Conservation (phyloP, 345 rosid species). For the Trapa incisa region DNA sequence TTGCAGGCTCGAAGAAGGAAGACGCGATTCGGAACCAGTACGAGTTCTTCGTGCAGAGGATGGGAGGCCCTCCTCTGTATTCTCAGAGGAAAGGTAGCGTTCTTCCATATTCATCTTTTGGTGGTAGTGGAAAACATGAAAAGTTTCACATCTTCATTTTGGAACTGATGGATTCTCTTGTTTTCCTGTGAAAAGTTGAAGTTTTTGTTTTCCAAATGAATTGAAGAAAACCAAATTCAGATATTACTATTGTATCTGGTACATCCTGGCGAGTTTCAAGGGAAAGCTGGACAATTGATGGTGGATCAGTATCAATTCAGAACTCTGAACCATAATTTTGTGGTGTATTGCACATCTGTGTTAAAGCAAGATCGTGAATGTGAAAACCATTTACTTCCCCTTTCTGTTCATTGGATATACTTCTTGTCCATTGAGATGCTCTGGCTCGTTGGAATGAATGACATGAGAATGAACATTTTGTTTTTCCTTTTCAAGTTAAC, state of each 20-base stretch:
- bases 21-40: slow-evolving; percentile 84
- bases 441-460: background rate
- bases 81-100: slow-evolving; percentile 48
- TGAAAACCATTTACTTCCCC: background rate
- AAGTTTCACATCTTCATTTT: background rate
- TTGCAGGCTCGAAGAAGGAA: slow-evolving; percentile 61
- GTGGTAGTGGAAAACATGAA: background rate
- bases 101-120: background rate
- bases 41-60: slow-evolving; percentile 85
- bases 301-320: background rate
- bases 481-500: no score
- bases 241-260: no score
- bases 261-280: no score
- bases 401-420: background rate
- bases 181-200: background rate
- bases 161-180: no score
- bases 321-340: background rate
- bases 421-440: background rate
- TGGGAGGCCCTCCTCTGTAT: slow-evolving; percentile 89
- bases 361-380: background rate
- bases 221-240: no score
- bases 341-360: background rate
- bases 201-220: no score
- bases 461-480: background rate
- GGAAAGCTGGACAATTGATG: no score